Conservation (phyloP, 2,329 filamentous ascomycete species). For the Penicillium freii region DNA sequence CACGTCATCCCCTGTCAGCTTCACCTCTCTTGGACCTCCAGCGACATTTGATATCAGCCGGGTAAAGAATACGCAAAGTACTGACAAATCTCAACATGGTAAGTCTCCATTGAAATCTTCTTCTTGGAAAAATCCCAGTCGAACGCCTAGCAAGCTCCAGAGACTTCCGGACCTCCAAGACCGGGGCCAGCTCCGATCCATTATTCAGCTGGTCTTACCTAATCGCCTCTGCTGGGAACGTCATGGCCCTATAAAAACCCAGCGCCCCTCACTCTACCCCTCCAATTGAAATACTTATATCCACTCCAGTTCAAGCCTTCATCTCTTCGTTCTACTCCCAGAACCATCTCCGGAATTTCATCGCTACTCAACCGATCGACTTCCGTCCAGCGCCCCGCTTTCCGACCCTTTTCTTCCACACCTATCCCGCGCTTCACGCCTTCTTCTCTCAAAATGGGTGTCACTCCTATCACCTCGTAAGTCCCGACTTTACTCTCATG, state of each 20-base stretch:
- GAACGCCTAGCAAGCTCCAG: neutral
- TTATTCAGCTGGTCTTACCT: constrained; percentile 32
- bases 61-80: neutral
- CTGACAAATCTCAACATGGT: constrained; percentile 22
- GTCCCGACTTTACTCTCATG: constrained; percentile 3
- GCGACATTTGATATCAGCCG: constrained; percentile 8
- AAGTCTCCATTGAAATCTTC: constrained; percentile 9
- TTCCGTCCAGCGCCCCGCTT: constrained; percentile 6
- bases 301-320: constrained; percentile 18
- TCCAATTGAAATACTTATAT: constrained; percentile 10
- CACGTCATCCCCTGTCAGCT: constrained; percentile 32
- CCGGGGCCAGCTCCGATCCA: neutral
- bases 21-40: constrained; percentile 12
- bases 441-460: constrained; percentile 27
- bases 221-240: constrained; percentile 24
- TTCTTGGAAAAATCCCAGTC: neutral
- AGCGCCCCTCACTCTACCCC: constrained; percentile 21
- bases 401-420: constrained; percentile 17
- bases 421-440: constrained; percentile 20
- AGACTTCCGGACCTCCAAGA: neutral
- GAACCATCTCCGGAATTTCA: constrained; percentile 11
- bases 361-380: constrained; percentile 35
- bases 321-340: constrained; percentile 10
- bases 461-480: constrained; percentile 29
- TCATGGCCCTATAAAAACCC: constrained; percentile 35